A percentile compares a stretch with the other conserved stretches of the same genome.
Evolutionary conservation across 129 eudicot species (phyloP).

Genomic region (Lactuca sativa): DNA sequence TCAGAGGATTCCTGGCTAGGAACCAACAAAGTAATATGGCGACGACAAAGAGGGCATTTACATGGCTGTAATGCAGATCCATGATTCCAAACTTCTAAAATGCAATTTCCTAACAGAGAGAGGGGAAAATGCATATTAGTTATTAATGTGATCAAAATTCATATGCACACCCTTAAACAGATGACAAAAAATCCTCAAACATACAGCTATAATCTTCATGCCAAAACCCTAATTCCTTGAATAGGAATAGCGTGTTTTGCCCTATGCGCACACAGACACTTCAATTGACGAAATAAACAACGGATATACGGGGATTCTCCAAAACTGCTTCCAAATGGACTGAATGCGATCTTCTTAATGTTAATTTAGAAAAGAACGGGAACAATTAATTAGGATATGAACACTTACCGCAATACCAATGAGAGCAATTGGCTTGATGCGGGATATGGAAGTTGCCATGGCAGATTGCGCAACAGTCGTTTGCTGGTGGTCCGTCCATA

Average conservation of each 20-base stretch:
- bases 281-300: not conserved
- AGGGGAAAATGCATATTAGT: not conserved
- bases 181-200: not conserved
- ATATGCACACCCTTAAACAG: conserved; percentile 12
- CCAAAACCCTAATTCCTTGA: conserved; percentile 17
- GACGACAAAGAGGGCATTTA: conserved; percentile 89
- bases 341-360: not conserved
- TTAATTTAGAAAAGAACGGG: not conserved
- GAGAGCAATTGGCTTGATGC: conserved; percentile 95
- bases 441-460: conserved; percentile 72
- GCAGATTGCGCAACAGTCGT: conserved; percentile 85
- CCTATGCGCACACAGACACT: not conserved
- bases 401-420: conserved; percentile 90
- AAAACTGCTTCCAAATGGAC: not conserved
- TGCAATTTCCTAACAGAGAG: conserved; percentile 60
- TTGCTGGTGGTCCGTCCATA: conserved; percentile 80
- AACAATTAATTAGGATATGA: not conserved
- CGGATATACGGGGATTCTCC: not conserved
- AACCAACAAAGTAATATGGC: conserved; percentile 79
- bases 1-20: conserved; percentile 66
- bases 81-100: conserved; percentile 84
- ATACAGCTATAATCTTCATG: conserved; percentile 8
- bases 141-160: not conserved
- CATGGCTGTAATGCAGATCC: conserved; percentile 90
- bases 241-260: not conserved